Conservation (phyloP, 1,284 basidiomycete species). For the Tilletia horrida region DNA sequence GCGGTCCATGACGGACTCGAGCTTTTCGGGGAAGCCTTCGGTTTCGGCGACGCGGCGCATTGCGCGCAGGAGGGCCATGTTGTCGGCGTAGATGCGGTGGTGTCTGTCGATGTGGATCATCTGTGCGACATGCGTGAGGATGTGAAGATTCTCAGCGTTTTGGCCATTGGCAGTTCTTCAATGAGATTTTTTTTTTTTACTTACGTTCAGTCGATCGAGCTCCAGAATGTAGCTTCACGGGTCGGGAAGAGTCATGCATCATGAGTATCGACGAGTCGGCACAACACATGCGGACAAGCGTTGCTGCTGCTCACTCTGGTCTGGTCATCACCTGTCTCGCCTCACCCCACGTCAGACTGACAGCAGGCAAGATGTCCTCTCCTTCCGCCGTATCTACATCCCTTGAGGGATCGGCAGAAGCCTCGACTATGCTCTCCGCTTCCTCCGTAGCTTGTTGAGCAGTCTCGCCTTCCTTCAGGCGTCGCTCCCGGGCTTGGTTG, state of each 20-base stretch:
- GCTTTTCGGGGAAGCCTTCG: slow-evolving; percentile 38
- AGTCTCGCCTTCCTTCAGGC: no score
- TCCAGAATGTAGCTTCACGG: slow-evolving; percentile 16
- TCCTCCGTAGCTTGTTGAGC: neutral
- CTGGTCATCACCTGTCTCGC: slow-evolving; percentile 49
- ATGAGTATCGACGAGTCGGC: no score
- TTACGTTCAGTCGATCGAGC: slow-evolving; percentile 20
- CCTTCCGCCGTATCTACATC: slow-evolving; percentile 29
- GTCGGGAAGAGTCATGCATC: neutral
- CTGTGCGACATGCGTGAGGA: no score
- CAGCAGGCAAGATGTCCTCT: slow-evolving; percentile 43
- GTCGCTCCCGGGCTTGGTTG: neutral
- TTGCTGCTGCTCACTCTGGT: slow-evolving; percentile 31
- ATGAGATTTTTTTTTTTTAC: neutral
- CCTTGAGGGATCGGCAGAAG: slow-evolving; percentile 37
- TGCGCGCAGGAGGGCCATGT: slow-evolving; percentile 46
- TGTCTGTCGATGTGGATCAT: slow-evolving; percentile 46
- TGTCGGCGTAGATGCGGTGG: slow-evolving; percentile 46
- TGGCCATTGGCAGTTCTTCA: no score
- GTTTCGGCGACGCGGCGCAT: slow-evolving; percentile 41
- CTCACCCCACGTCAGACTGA: slow-evolving; percentile 48
- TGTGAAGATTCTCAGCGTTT: no score
- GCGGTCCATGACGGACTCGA: slow-evolving; percentile 49
- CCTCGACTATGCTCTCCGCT: slow-evolving; percentile 23
- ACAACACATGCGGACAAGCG: no score